Base-by-base conservation (phyloP, 1,139 yeast genomes). In the Hanseniaspora uvarum region DNA sequence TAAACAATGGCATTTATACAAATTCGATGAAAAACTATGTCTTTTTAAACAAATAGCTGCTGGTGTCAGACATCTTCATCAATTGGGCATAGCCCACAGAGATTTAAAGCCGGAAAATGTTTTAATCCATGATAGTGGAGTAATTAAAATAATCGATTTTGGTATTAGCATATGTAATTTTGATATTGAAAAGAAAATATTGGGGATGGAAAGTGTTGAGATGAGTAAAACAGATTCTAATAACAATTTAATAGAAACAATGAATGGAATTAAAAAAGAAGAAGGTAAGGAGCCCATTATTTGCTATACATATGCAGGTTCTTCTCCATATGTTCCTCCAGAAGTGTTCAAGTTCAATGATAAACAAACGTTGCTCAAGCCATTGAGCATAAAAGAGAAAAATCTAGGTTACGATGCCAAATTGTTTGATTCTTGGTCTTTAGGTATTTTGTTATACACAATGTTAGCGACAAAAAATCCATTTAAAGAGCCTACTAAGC, bases 81-180 rank as follows among this genome's bases (percentile, higher is more conserved):
- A 75, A 11, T 79, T 83, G 59, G 86, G 87, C 47, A 79, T 89
- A 55, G 94, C 87, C 14, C 98, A 92, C 67, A 76, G 97, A 53
- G 98, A 92, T 68, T 73, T 92, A 59, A 92, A 92, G 67, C 96
- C 97, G 0, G 98, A 92, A 65, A 92, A 92, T 63, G 78, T 92
- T 53, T 70, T 92, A 56, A 73, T 89, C 57, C 64, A 68, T 39
- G 65, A 64, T 11, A 63, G 62, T 72, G 92, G 92, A 1, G 64
- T 81, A 31, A 79, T 82, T 47, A 83, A 83, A 62, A 67, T 84
- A 37, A 82, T 88, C 51, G 94, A 84, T 69, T 84, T 83, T 66
- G 94, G 94, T 56, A 83, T 81, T 21, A 50, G 53, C 30, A 36
- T 50, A 10, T 31, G 46, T 5, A 40, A 39, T 16, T 39, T 23